Percentiles rank a stretch among this genome's conserved stretches.
Conservation (phyloP, 805 yeast species). For the Myxozyma vanderwaltii region DNA sequence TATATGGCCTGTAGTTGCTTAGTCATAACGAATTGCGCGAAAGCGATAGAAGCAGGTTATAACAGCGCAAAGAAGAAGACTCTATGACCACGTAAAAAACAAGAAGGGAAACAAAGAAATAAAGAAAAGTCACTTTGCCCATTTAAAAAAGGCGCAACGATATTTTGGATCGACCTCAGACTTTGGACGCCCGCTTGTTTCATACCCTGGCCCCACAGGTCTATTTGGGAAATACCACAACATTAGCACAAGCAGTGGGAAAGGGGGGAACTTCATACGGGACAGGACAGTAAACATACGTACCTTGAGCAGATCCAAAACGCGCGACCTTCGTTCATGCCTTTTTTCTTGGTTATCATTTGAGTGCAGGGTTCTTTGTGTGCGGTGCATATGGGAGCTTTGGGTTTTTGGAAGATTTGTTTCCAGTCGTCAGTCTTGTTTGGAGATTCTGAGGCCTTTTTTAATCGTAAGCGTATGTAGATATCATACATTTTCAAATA, state of each 20-base stretch:
- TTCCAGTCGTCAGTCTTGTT: slow-evolving; percentile 15
- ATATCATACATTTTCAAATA: background rate
- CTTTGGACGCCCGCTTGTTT: background rate
- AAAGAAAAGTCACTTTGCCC: background rate
- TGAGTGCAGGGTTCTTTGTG: slow-evolving; percentile 44
- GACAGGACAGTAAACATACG: background rate
- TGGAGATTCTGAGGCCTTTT: background rate
- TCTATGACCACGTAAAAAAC: too few relatives aligned
- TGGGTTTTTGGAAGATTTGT: slow-evolving; percentile 32
- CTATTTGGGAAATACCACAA: too few relatives aligned
- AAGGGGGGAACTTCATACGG: too few relatives aligned
- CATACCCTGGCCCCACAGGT: slow-evolving; percentile 7
- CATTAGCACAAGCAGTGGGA: too few relatives aligned
- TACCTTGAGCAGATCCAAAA: slow-evolving; percentile 46
- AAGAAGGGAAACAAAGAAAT: too few relatives aligned
- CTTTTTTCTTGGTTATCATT: slow-evolving; percentile 40
- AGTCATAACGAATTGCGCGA: background rate
- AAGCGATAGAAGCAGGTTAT: too few relatives aligned
- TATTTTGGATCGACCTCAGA: background rate
- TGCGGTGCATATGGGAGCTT: slow-evolving; percentile 39
- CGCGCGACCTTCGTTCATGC: slow-evolving; percentile 44
- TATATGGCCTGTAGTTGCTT: too few relatives aligned
- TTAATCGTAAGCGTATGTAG: background rate
- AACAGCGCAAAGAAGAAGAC: too few relatives aligned
- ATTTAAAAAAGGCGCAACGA: slow-evolving; percentile 4